Conservation (phyloP, 2,329 filamentous ascomycete species). For the Penicillium sclerotiorum region DNA sequence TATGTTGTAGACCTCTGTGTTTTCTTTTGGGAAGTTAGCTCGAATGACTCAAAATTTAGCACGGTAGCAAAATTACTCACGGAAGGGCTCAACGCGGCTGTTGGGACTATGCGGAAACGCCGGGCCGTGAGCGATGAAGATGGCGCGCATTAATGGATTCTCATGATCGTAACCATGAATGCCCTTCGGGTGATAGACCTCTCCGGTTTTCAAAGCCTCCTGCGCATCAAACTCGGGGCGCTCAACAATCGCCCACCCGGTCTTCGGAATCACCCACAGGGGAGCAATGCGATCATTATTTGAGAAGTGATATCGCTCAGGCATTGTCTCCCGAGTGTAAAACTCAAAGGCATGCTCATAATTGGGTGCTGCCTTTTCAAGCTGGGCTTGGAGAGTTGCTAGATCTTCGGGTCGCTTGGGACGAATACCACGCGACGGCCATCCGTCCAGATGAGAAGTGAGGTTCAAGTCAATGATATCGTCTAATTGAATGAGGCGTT, state of each 20-base stretch:
- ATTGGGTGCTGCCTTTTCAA: constrained; percentile 59
- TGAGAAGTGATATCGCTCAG: constrained; percentile 86
- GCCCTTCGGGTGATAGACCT: constrained; percentile 76
- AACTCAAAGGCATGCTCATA: constrained; percentile 71
- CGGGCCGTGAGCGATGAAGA: constrained; percentile 89
- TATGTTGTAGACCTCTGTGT: constrained; percentile 93
- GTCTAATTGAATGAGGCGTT: constrained; percentile 83
- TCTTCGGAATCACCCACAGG: constrained; percentile 88
- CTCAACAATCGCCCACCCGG: constrained; percentile 89
- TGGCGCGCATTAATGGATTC: constrained; percentile 92
- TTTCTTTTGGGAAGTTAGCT: constrained; percentile 61
- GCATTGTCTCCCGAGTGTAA: constrained; percentile 87
- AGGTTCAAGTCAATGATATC: constrained; percentile 77
- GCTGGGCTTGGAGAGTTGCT: constrained; percentile 64
- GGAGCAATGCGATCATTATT: constrained; percentile 89
- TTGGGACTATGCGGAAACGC: constrained; percentile 86
- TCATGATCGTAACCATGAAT: constrained; percentile 95
- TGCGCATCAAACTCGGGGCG: constrained; percentile 76
- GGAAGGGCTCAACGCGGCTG: constrained; percentile 77
- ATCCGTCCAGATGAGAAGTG: constrained; percentile 86
- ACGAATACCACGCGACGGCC: constrained; percentile 87
- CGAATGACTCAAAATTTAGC: too few species aligned
- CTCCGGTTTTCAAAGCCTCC: constrained; percentile 64
- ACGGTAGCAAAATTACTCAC: constrained; percentile 58
- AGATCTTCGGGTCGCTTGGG: constrained; percentile 72